phyloP scores from a whole-genome alignment of 345 rosid genomes.

The Salix purpurea region DNA sequence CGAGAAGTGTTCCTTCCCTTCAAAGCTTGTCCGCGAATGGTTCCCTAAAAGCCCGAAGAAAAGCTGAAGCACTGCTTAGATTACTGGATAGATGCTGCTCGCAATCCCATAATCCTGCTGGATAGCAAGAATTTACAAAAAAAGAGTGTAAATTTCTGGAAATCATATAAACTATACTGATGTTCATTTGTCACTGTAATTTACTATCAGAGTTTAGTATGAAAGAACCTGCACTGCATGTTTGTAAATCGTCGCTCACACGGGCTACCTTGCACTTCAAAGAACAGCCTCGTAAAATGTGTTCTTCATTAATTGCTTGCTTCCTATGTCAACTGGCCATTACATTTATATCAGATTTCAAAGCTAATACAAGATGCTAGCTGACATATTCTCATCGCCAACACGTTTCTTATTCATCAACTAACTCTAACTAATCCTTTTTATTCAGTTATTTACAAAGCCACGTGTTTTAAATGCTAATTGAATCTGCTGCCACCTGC shows the following conservation, averaged over 20 bases:
- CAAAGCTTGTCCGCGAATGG: conserved; percentile 53
- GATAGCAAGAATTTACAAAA: conserved; percentile 3
- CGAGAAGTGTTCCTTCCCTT: conserved; percentile 65
- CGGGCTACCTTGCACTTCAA: background rate
- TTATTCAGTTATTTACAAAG: too few species aligned
- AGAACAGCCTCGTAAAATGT: background rate
- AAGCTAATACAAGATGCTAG: too few species aligned
- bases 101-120: conserved; percentile 37
- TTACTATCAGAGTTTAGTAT: background rate
- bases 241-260: background rate
- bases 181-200: background rate
- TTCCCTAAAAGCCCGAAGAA: conserved; percentile 57
- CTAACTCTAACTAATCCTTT: too few species aligned
- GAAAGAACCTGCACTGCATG: background rate
- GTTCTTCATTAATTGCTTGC: too few species aligned
- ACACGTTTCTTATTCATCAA: too few species aligned
- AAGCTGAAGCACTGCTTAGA: conserved; percentile 61
- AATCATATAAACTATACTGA: background rate
- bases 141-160: conserved; percentile 30
- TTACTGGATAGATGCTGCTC: conserved; percentile 58
- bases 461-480: too few species aligned
- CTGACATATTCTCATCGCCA: too few species aligned
- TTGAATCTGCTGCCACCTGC: too few species aligned
- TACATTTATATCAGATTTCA: too few species aligned
- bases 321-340: too few species aligned